Percentiles rank a stretch among this genome's conserved stretches.
Evolutionary conservation across 352 stramenopile genomes (phyloP).

Genomic region (Phytopythium chamaehyphon): DNA sequence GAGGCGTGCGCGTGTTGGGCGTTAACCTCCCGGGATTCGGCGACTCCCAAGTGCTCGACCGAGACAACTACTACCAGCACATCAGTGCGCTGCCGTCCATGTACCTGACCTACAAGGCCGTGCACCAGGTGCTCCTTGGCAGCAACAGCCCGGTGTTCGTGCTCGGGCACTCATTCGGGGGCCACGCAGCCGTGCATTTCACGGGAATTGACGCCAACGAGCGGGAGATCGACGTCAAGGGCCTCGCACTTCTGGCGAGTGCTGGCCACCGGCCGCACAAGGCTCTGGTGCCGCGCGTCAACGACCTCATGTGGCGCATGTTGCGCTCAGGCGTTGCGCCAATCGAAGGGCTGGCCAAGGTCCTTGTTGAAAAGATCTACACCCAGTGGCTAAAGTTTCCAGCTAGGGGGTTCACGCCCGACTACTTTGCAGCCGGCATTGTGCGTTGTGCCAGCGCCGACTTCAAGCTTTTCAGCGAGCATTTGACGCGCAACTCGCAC

Average conservation of each 20-base stretch:
- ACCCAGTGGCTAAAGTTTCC: constrained; percentile 45
- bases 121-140: constrained; percentile 26
- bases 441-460: constrained; percentile 44
- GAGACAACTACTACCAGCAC: constrained; percentile 33
- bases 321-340: constrained; percentile 20
- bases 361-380: constrained; percentile 41
- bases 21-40: constrained; percentile 65
- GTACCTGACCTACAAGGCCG: constrained; percentile 32
- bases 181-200: constrained; percentile 48
- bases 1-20: constrained; percentile 42
- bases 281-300: constrained; percentile 27
- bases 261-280: constrained; percentile 45
- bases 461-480: constrained; percentile 28
- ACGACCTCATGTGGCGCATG: constrained; percentile 24
- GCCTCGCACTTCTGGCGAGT: constrained; percentile 42
- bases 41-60: constrained; percentile 33
- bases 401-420: constrained; percentile 19
- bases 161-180: constrained; percentile 63
- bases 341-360: constrained; percentile 14
- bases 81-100: constrained; percentile 31
- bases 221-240: constrained; percentile 29
- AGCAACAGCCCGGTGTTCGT: constrained; percentile 38
- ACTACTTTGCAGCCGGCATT: constrained; percentile 60
- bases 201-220: constrained; percentile 30
- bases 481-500: constrained; percentile 21